Evolutionary conservation across 805 yeast species (phyloP).

Genomic region (Schizosaccharomyces octosporus): DNA sequence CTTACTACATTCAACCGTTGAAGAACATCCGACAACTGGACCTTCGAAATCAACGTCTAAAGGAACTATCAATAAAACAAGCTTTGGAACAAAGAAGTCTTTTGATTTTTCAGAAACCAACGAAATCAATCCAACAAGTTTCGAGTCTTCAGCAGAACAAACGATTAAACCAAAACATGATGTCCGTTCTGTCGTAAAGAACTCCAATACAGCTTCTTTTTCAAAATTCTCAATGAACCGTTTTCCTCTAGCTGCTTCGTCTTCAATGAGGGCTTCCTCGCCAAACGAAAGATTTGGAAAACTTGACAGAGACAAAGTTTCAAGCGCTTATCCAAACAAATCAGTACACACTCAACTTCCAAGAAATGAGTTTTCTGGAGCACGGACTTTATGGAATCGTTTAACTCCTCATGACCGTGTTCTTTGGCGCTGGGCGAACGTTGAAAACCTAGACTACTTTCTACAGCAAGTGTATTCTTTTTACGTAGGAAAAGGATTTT

Average conservation of each 20-base stretch:
- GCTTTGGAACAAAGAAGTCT: no score
- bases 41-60: neutral
- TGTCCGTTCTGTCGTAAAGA: no score
- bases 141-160: no score
- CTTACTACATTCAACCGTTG: neutral
- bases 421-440: conserved; percentile 88
- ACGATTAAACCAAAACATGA: no score
- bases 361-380: neutral
- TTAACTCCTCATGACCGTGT: conserved; percentile 42
- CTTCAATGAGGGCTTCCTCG: no score
- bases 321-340: neutral
- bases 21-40: neutral
- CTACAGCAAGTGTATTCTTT: conserved; percentile 44
- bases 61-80: neutral
- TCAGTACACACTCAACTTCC: neutral
- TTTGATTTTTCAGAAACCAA: no score
- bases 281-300: no score
- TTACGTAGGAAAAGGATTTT: conserved; percentile 63
- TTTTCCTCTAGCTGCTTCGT: no score
- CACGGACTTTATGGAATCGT: neutral
- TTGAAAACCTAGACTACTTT: conserved; percentile 71
- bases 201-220: no score
- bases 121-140: no score
- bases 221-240: no score
- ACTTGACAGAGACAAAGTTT: no score